Conservation (phyloP, 768 basidiomycete species). For the Myochromella boudieri region DNA sequence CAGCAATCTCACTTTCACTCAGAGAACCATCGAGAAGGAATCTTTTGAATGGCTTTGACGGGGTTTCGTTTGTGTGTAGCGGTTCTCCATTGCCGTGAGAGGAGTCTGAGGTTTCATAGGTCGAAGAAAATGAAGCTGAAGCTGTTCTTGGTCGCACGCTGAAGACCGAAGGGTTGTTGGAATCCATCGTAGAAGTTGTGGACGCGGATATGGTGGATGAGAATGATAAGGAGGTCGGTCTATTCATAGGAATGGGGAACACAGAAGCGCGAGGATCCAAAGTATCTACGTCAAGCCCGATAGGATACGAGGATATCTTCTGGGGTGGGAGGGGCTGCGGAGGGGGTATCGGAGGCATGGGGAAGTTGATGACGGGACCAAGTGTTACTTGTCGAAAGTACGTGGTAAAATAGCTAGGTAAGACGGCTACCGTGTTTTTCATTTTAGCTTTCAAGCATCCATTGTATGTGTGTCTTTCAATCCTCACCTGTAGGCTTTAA, state of each 20-base stretch:
- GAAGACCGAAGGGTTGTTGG: conserved; percentile 23
- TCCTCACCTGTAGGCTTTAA: conserved; percentile 61
- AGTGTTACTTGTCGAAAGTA: conserved; percentile 67
- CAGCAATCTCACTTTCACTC: conserved; percentile 38
- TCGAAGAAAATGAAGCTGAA: conserved; percentile 33
- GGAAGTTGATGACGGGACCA: conserved; percentile 61
- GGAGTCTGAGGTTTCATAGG: conserved; percentile 21
- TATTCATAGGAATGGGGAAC: conserved; percentile 33
- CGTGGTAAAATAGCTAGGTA: conserved; percentile 69
- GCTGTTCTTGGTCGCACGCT: conserved; percentile 25
- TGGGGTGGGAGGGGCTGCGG: conserved; percentile 53
- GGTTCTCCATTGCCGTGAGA: conserved; percentile 13
- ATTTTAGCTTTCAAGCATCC: no score
- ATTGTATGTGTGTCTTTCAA: no score
- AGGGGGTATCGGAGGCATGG: conserved; percentile 72
- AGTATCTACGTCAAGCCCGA: conserved; percentile 34
- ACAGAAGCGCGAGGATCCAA: conserved; percentile 33
- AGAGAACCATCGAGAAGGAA: conserved; percentile 49
- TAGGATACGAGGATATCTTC: conserved; percentile 36
- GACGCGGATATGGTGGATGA: conserved; percentile 47
- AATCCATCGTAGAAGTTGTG: conserved; percentile 30
- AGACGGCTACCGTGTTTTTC: conserved; percentile 48
- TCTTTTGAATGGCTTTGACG: conserved; percentile 27
- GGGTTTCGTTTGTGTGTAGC: conserved; percentile 16
- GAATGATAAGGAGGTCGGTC: conserved; percentile 51